Evolutionary conservation across 2,329 filamentous ascomycete species (phyloP).

Genomic region (Fusarium brachygibbosum): DNA sequence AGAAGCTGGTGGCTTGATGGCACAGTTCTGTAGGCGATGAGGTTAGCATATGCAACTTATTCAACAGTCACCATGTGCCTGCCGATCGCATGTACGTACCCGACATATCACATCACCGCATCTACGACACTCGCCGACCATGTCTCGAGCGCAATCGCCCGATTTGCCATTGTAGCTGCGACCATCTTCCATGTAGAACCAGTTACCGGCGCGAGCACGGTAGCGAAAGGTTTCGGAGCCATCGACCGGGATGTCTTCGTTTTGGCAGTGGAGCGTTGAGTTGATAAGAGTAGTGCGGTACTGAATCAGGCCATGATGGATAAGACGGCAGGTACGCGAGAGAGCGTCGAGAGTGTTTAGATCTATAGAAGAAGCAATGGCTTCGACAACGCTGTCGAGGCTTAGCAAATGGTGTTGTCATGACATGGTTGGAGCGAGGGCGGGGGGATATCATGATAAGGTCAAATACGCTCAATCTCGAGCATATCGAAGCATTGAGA

Average conservation of each 20-base stretch:
- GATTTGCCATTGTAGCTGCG: constrained; percentile 74
- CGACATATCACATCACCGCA: constrained; percentile 85
- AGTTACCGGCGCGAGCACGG: constrained; percentile 68
- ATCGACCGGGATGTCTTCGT: constrained; percentile 72
- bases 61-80: constrained; percentile 7
- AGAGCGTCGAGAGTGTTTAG: constrained; percentile 89
- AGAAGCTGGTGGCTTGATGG: constrained; percentile 82
- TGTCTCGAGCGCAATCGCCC: constrained; percentile 84
- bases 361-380: constrained; percentile 83
- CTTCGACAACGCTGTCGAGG: constrained; percentile 76
- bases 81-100: constrained; percentile 64
- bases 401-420: constrained; percentile 37
- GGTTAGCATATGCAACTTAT: constrained; percentile 21
- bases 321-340: constrained; percentile 83
- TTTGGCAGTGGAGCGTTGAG: constrained; percentile 83
- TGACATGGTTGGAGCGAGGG: constrained; percentile 12
- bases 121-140: constrained; percentile 85
- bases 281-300: constrained; percentile 80
- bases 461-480: neutral
- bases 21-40: constrained; percentile 80
- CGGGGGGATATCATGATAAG: constrained; percentile 36
- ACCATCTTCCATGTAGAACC: constrained; percentile 71
- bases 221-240: constrained; percentile 69
- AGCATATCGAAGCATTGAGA: constrained; percentile 18
- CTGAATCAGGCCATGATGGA: constrained; percentile 82